phyloP scores from a whole-genome alignment of 2,329 filamentous ascomycete genomes.

The Sclerotinia borealis region DNA sequence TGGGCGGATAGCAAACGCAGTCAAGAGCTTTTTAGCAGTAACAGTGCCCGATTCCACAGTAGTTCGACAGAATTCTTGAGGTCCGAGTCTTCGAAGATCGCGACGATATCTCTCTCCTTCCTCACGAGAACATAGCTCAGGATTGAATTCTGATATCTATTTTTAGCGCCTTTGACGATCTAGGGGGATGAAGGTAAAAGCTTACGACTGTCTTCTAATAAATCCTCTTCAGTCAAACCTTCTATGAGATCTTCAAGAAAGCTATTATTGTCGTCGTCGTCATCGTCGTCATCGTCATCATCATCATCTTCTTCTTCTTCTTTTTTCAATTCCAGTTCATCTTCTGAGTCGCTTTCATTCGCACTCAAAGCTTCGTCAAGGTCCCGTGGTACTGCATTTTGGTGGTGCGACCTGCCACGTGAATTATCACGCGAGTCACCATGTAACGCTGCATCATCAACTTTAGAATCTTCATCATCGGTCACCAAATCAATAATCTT shows the following conservation, averaged over 20 bases:
- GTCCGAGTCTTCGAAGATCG: slow-evolving; percentile 70
- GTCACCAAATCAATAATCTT: slow-evolving; percentile 1
- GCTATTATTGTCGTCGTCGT: slow-evolving; percentile 38
- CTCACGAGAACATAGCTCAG: slow-evolving; percentile 51
- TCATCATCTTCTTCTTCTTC: slow-evolving; percentile 17
- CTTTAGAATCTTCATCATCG: background rate
- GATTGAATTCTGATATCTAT: slow-evolving; percentile 20
- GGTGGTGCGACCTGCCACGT: slow-evolving; percentile 8
- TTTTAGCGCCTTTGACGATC: slow-evolving; percentile 20
- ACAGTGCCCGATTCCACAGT: slow-evolving; percentile 64
- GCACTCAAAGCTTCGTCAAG: background rate
- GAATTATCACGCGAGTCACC: background rate
- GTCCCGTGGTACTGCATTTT: background rate
- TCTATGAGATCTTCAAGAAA: slow-evolving; percentile 43
- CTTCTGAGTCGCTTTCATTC: background rate
- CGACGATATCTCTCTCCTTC: slow-evolving; percentile 64
- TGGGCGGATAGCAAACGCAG: slow-evolving; percentile 74
- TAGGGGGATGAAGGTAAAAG: slow-evolving; percentile 3
- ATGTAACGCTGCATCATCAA: background rate
- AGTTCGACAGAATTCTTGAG: slow-evolving; percentile 66
- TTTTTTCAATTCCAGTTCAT: background rate
- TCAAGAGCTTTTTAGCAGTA: slow-evolving; percentile 75
- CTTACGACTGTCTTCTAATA: slow-evolving; percentile 39
- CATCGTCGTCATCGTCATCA: slow-evolving; percentile 19
- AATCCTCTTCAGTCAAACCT: slow-evolving; percentile 41